Conservation (phyloP, 139 green algal genomes). For the Nannochloris sp. region DNA sequence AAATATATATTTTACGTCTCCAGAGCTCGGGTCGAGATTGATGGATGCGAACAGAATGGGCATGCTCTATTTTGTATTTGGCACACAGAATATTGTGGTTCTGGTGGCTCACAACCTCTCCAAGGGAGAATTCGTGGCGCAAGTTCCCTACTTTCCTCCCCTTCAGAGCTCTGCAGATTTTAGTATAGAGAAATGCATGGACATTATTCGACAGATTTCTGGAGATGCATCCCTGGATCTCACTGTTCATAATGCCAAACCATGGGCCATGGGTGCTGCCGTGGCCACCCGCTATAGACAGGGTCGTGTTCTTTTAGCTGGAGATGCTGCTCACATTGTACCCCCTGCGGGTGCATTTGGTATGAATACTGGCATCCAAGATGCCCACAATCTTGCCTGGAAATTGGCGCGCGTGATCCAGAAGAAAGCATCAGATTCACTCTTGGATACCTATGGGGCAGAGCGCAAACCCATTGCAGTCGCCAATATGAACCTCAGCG, state of each 20-base stretch:
- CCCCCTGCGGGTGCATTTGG: conserved; percentile 86
- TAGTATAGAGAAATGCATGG: conserved; percentile 23
- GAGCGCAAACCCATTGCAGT: conserved; percentile 67
- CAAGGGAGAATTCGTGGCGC: conserved; percentile 86
- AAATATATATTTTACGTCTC: conserved; percentile 79
- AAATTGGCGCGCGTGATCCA: conserved; percentile 76
- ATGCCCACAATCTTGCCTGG: conserved; percentile 93
- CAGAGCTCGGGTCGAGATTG: conserved; percentile 17
- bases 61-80: conserved; percentile 99
- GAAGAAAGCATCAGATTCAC: conserved; percentile 5
- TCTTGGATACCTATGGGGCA: conserved; percentile 67
- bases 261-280: conserved; percentile 80
- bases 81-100: conserved; percentile 59
- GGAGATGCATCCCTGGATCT: conserved; percentile 22
- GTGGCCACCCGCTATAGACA: conserved; percentile 56
- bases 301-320: conserved; percentile 62
- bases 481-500: conserved; percentile 71
- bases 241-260: conserved; percentile 21
- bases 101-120: conserved; percentile 82
- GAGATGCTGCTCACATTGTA: conserved; percentile 88
- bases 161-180: conserved; percentile 73
- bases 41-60: conserved; percentile 29
- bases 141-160: conserved; percentile 87
- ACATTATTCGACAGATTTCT: conserved; percentile 39
- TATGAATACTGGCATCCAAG: conserved; percentile 88